Percentiles rank a stretch among this genome's conserved stretches.
phyloP scores from a whole-genome alignment of 1,139 yeast genomes.

The Maudiozyma humilis region DNA sequence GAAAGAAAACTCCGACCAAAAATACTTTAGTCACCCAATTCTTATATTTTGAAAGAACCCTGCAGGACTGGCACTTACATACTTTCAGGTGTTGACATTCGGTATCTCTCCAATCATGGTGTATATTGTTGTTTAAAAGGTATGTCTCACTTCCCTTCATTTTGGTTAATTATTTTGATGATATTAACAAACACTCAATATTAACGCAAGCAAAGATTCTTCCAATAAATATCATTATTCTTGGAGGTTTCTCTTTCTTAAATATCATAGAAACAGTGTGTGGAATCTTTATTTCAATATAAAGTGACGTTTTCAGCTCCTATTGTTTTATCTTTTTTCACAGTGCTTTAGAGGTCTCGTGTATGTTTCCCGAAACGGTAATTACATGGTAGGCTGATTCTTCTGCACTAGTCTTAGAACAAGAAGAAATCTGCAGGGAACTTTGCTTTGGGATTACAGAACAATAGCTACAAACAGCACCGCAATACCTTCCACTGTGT shows the following conservation, averaged over 20 bases:
- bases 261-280: not conserved
- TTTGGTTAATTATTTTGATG: not conserved
- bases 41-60: slow-evolving; percentile 5
- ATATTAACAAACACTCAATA: no score
- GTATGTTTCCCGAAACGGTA: slow-evolving; percentile 16
- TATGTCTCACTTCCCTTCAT: not conserved
- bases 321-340: not conserved
- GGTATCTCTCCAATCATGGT: not conserved
- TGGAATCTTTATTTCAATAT: not conserved
- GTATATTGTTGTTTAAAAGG: not conserved
- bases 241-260: not conserved
- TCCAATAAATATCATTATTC: no score
- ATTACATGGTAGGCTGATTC: slow-evolving; percentile 14
- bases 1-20: slow-evolving; percentile 21
- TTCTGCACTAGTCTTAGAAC: no score
- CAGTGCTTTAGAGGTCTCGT: slow-evolving; percentile 4
- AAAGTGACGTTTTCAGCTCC: not conserved
- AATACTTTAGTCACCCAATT: slow-evolving; percentile 13
- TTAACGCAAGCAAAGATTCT: no score
- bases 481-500: no score
- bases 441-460: no score
- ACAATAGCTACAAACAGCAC: no score
- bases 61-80: slow-evolving; percentile 24
- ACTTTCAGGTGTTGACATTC: not conserved
- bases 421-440: no score